Base-by-base conservation (phyloP, 2,329 filamentous ascomycete genomes). In the Sordariomycetes sp. region DNA sequence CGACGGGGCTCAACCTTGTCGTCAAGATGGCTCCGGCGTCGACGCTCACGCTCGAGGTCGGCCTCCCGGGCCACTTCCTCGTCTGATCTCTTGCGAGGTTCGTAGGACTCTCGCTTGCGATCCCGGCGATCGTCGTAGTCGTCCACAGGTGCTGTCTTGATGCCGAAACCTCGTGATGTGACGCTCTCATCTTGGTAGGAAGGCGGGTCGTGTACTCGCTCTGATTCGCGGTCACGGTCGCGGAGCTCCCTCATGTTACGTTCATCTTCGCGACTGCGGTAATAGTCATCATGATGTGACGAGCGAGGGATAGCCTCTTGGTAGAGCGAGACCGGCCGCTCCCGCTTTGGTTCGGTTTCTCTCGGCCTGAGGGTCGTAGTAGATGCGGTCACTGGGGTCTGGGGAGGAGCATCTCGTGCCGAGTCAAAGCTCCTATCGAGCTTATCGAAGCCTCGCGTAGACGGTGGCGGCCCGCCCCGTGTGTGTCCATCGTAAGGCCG, bases 371-470 rank as follows among this genome's bases (percentile, higher is more conserved):
- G 16, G 10, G 10, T 18, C 8, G 39, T 44, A 10, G 58, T 46
- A 17, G 62, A 54, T 4, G 60, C 57, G 5, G 59, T 51, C 11
- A 56, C 49, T 4, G 63, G 57, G n/a, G 54, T 63, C 18, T 57
- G 46, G 7, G 66, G 32, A 1, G 64, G 61, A 11, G 69, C 55
- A 6, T 58, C 50, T 8, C 53, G 33, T 12, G 27, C 33, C 19
- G 32, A 15, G 20, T 32, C 33, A 44, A 26, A 68, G 57, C 19
- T 64, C 51, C 17, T 72, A 68, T 72, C 72, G 42, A 84, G 72
- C 55, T 75, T 82, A 45, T 86, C 82, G 42, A 86, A 75, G 1
- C 79, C 82, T 44, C 80, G 67, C 4, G 76, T 83, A 5, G 78
- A 74, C 5, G 79, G 79, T 8, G 83, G 82, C 3, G 81, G 82